Percentiles rank a stretch among this genome's conserved stretches.
Evolutionary conservation across 768 basidiomycete genomes (phyloP).

Genomic region (Galerina sulciceps): DNA sequence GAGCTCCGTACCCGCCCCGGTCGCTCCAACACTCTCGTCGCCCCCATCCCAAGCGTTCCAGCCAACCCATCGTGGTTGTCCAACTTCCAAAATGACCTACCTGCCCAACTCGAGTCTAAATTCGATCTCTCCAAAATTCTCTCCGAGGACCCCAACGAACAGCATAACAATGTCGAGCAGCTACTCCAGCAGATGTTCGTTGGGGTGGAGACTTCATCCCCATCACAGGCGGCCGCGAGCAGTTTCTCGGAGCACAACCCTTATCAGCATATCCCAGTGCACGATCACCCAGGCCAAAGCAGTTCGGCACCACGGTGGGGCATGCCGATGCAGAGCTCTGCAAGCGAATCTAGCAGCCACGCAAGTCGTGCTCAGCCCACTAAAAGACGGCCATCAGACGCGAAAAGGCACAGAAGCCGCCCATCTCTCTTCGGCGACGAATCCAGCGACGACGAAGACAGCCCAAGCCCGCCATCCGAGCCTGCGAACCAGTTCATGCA

Average conservation of each 20-base stretch:
- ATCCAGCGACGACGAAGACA: constrained; percentile 18
- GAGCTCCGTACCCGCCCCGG: constrained; percentile 24
- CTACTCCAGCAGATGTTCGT: constrained; percentile 14
- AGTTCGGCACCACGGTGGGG: background rate
- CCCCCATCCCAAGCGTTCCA: constrained; percentile 21
- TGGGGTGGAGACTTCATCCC: background rate
- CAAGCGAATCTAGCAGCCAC: constrained; percentile 3
- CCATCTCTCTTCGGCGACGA: constrained; percentile 18
- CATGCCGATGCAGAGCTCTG: background rate
- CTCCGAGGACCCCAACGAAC: constrained; percentile 11
- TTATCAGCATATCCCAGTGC: background rate
- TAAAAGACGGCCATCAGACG: background rate
- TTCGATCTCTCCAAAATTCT: constrained; percentile 18
- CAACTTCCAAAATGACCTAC: constrained; percentile 17
- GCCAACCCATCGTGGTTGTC: constrained; percentile 21
- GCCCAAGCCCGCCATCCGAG: background rate
- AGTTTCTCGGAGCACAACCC: background rate
- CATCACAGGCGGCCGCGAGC: background rate
- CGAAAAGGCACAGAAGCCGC: background rate
- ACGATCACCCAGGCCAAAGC: background rate
- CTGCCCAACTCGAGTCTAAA: constrained; percentile 6
- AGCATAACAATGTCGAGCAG: constrained; percentile 16
- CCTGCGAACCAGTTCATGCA: background rate
- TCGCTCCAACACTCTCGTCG: constrained; percentile 21
- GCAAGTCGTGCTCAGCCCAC: background rate